Evolutionary conservation across 1,139 yeast species (phyloP).

Genomic region (Trichomonascaceae sp.): DNA sequence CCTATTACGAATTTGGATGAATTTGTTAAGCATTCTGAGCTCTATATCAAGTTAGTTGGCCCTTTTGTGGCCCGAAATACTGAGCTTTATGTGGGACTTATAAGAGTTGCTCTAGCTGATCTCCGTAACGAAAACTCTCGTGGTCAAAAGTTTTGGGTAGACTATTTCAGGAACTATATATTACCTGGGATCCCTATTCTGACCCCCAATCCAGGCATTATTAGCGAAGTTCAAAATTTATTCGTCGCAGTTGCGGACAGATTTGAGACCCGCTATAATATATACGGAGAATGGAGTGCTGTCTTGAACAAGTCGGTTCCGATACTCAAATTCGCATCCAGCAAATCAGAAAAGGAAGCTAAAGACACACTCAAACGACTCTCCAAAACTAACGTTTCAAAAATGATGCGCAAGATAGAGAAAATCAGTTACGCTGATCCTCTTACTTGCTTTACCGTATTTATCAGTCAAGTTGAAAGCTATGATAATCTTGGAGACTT

Average conservation of each 20-base stretch:
- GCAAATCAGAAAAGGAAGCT: constrained; percentile 73
- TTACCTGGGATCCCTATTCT: constrained; percentile 62
- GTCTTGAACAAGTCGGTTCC: constrained; percentile 49
- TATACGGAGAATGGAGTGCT: constrained; percentile 78
- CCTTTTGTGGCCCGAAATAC: constrained; percentile 49
- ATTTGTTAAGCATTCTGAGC: constrained; percentile 43
- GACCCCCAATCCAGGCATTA: constrained; percentile 55
- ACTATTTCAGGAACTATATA: constrained; percentile 57
- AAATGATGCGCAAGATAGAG: constrained; percentile 73
- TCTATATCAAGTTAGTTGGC: constrained; percentile 51
- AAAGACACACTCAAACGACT: constrained; percentile 75
- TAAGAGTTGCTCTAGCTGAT: constrained; percentile 43
- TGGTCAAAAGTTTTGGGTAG: constrained; percentile 43
- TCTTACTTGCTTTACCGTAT: constrained; percentile 52
- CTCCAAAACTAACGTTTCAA: constrained; percentile 75
- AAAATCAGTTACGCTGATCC: constrained; percentile 79
- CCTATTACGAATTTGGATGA: constrained; percentile 33
- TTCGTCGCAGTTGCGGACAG: constrained; percentile 45
- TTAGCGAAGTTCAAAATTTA: constrained; percentile 55
- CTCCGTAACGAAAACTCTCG: constrained; percentile 3
- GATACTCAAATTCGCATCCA: constrained; percentile 55
- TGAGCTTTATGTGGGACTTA: constrained; percentile 49
- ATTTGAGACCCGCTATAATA: constrained; percentile 60
- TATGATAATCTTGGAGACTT: constrained; percentile 79
- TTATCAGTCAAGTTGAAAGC: constrained; percentile 62